A percentile compares a stretch with the other conserved stretches of the same genome.
Conservation (phyloP, 2,329 filamentous ascomycete genomes). For the Aureobasidium lini region DNA sequence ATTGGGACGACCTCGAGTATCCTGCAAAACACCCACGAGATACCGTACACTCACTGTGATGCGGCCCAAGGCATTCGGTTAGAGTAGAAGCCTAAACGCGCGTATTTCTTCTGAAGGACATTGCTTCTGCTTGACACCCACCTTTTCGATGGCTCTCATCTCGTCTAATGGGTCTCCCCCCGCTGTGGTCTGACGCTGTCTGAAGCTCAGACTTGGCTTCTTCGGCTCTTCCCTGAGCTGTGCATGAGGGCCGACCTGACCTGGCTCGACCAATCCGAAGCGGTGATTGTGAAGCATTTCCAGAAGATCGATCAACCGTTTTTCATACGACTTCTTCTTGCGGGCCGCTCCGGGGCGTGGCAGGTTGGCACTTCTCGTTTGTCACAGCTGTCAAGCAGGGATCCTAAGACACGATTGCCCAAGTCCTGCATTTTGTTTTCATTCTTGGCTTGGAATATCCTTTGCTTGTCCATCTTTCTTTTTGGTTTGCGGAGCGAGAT, state of each 20-base stretch:
- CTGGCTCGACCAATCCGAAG: constrained; percentile 8
- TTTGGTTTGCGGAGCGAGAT: not conserved
- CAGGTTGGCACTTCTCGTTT: constrained; percentile 14
- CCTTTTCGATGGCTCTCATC: constrained; percentile 9
- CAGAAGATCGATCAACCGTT: constrained; percentile 16
- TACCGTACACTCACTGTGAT: not conserved
- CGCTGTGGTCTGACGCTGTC: constrained; percentile 12
- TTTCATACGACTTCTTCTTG: constrained; percentile 9
- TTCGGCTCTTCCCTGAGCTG: constrained; percentile 13
- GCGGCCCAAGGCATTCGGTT: not conserved
- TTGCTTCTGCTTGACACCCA: constrained; percentile 13
- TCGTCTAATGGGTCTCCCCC: constrained; percentile 13
- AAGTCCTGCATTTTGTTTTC: not conserved
- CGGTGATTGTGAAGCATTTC: constrained; percentile 11
- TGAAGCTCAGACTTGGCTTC: constrained; percentile 9
- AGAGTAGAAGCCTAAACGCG: not conserved
- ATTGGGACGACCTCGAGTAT: not conserved
- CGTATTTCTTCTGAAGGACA: not conserved
- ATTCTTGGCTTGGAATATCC: not conserved
- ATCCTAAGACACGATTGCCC: constrained; percentile 4
- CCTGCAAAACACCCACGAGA: not conserved
- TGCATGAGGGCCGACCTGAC: not conserved
- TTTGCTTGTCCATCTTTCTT: not conserved
- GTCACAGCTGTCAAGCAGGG: constrained; percentile 9
- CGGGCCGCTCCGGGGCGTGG: constrained; percentile 16